Conservation (phyloP, 2,329 filamentous ascomycete species). For the Beauveria asiatica region DNA sequence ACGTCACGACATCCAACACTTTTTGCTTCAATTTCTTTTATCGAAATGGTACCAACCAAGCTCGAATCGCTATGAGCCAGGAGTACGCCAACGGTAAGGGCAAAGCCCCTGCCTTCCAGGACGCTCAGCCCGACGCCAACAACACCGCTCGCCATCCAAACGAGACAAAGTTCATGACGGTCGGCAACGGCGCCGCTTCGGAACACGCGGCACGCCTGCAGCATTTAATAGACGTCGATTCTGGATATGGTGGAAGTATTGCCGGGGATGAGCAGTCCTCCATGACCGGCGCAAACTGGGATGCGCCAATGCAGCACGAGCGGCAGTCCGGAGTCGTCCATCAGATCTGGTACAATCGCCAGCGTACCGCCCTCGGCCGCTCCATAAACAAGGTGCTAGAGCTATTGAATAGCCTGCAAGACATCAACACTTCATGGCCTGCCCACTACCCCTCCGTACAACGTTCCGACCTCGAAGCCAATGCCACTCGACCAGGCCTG, state of each 20-base stretch:
- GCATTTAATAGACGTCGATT: constrained; percentile 76
- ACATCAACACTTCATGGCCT: constrained; percentile 87
- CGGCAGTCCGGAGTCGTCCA: constrained; percentile 73
- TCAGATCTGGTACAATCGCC: constrained; percentile 91
- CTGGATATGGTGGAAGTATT: constrained; percentile 81
- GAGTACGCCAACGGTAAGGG: constrained; percentile 49
- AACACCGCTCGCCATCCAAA: constrained; percentile 21
- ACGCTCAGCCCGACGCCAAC: constrained; percentile 20
- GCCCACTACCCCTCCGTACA: constrained; percentile 88
- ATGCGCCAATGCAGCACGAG: constrained; percentile 35
- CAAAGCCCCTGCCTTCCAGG: constrained; percentile 33
- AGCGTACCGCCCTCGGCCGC: constrained; percentile 76
- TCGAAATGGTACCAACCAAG: constrained; percentile 6
- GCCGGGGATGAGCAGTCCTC: constrained; percentile 49
- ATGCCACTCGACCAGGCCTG: constrained; percentile 46
- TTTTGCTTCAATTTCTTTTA: not conserved
- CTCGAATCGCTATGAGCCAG: constrained; percentile 46
- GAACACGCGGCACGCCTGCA: constrained; percentile 75
- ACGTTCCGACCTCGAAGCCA: constrained; percentile 50
- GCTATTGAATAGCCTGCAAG: constrained; percentile 70
- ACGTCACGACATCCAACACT: not conserved
- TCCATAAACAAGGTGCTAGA: constrained; percentile 84
- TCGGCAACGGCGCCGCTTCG: constrained; percentile 73
- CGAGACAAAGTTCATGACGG: constrained; percentile 71
- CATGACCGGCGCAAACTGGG: constrained; percentile 39